These are phyloP conservation scores for Coemansia sp. DNA, from an alignment of 192 early-diverging fungal species.

Conservation along the genomic window DNA sequence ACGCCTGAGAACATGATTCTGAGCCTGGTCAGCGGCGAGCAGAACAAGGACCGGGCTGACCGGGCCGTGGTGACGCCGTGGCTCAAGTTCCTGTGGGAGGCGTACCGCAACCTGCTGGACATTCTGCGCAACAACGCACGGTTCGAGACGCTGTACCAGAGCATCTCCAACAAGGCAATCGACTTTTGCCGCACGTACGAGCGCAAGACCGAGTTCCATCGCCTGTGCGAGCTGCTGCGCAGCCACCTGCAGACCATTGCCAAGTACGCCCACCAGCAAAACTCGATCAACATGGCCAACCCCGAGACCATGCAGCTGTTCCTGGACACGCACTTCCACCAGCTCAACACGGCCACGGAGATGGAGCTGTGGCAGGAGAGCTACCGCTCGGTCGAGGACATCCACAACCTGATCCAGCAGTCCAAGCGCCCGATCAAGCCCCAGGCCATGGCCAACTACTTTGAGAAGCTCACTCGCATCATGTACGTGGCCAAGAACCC, in stretches of 20 bases:
- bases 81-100: slow-evolving; percentile 99
- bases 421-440: slow-evolving; percentile 90
- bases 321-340: slow-evolving; percentile 91
- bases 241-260: slow-evolving; percentile 86
- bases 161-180: slow-evolving; percentile 86
- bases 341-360: slow-evolving; percentile 91
- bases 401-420: slow-evolving; percentile 85
- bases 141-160: slow-evolving; percentile 92
- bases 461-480: slow-evolving; percentile 95
- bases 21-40: slow-evolving; percentile 89
- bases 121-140: slow-evolving; percentile 94
- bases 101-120: slow-evolving; percentile 96
- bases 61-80: slow-evolving; percentile 97
- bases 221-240: slow-evolving; percentile 94
- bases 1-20: slow-evolving; percentile 96
- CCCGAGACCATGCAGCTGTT: slow-evolving; percentile 95
- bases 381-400: slow-evolving; percentile 95
- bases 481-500: slow-evolving; percentile 97
- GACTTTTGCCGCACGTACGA: slow-evolving; percentile 91
- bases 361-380: slow-evolving; percentile 99
- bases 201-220: slow-evolving; percentile 98
- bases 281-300: slow-evolving; percentile 91
- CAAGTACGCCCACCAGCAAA: slow-evolving; percentile 84
- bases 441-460: slow-evolving; percentile 96
- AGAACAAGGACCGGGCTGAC: slow-evolving; percentile 93